Evolutionary conservation across 2,329 filamentous ascomycete species (phyloP).

Genomic region (Dactylellina drechsleri): DNA sequence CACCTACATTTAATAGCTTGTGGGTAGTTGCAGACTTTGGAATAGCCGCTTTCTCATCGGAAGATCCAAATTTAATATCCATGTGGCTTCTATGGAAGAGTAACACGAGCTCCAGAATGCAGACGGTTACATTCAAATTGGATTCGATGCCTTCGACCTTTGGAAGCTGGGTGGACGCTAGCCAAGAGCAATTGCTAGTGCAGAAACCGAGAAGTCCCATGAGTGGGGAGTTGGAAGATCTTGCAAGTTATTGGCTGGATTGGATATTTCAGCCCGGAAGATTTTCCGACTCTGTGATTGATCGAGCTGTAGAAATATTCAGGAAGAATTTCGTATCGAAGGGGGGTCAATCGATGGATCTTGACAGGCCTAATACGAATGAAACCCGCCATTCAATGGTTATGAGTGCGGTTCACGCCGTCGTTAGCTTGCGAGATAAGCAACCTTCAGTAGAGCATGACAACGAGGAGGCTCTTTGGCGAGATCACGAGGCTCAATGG

Average conservation of each 20-base stretch:
- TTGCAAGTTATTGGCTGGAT: slow-evolving; percentile 85
- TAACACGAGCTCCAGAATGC: slow-evolving; percentile 79
- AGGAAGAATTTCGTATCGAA: slow-evolving; percentile 62
- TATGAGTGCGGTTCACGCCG: slow-evolving; percentile 40
- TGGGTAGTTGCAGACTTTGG: slow-evolving; percentile 84
- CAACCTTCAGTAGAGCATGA: slow-evolving; percentile 40
- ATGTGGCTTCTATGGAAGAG: slow-evolving; percentile 87
- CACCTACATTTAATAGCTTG: slow-evolving; percentile 76
- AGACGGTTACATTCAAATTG: slow-evolving; percentile 77
- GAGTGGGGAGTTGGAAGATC: slow-evolving; percentile 65
- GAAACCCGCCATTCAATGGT: slow-evolving; percentile 43
- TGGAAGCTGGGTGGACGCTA: slow-evolving; percentile 76
- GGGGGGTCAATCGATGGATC: slow-evolving; percentile 38
- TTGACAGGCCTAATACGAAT: slow-evolving; percentile 40
- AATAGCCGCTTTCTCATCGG: slow-evolving; percentile 66
- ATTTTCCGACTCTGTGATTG: slow-evolving; percentile 81
- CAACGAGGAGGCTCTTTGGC: slow-evolving; percentile 75
- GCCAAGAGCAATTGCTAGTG: slow-evolving; percentile 69
- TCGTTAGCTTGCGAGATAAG: slow-evolving; percentile 34
- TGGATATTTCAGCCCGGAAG: slow-evolving; percentile 84
- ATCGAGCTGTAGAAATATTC: slow-evolving; percentile 84
- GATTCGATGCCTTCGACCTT: slow-evolving; percentile 72
- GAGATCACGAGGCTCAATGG: slow-evolving; percentile 84
- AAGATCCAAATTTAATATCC: slow-evolving; percentile 68
- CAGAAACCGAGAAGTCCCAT: slow-evolving; percentile 62